A percentile compares a stretch with the other conserved stretches of the same genome.
These are phyloP conservation scores for Cryptosporidium bovis DNA, from an alignment of 169 alveolate genomes.

Conservation along the genomic window DNA sequence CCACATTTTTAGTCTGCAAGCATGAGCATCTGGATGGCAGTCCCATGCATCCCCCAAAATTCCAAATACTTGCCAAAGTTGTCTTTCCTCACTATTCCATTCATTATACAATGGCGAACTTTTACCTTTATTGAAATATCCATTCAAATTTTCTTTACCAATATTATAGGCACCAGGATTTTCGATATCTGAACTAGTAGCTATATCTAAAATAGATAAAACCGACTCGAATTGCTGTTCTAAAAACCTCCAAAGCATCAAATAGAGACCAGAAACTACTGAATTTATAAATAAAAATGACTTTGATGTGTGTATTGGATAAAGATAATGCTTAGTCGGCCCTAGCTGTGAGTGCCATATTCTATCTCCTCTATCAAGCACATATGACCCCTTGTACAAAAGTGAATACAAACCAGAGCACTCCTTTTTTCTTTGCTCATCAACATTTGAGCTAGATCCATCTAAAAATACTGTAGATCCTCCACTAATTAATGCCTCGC, in stretches of 20 bases:
- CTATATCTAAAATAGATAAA: conserved; percentile 51
- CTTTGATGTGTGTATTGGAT: conserved; percentile 77
- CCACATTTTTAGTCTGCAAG: conserved; percentile 78
- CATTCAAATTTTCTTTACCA: no score
- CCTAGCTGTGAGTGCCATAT: conserved; percentile 58
- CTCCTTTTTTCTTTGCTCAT: neutral
- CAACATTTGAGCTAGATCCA: neutral
- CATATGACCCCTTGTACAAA: conserved; percentile 42
- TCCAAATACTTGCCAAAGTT: conserved; percentile 76
- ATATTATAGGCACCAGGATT: neutral
- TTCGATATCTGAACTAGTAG: conserved; percentile 61
- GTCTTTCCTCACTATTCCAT: conserved; percentile 73
- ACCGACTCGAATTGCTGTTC: conserved; percentile 77
- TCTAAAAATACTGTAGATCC: conserved; percentile 2
- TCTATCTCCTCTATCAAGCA: conserved; percentile 44
- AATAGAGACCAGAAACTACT: conserved; percentile 77
- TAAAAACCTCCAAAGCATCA: conserved; percentile 77
- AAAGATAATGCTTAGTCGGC: conserved; percentile 76
- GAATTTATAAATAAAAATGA: conserved; percentile 79
- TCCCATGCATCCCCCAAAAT: conserved; percentile 55
- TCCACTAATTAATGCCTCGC: neutral
- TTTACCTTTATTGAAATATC: no score
- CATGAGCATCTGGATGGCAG: conserved; percentile 82
- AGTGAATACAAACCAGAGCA: neutral
- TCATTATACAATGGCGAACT: conserved; percentile 16